These are phyloP conservation scores for Plasmopara muralis DNA, from an alignment of 352 stramenopile genomes.

Conservation along the genomic window DNA sequence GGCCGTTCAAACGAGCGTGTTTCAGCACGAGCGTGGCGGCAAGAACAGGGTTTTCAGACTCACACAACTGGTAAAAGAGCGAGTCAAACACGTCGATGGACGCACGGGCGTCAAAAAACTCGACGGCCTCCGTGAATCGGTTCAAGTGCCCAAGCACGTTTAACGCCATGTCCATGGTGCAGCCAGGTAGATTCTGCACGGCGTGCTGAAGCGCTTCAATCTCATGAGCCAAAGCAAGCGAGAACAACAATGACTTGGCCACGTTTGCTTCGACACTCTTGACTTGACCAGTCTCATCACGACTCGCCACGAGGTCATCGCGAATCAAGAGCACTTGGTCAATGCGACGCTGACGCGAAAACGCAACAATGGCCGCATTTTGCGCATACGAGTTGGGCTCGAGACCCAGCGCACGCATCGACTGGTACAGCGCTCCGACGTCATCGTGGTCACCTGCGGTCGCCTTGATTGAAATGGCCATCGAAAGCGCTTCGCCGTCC, in stretches of 20 bases:
- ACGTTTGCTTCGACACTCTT: constrained; percentile 35
- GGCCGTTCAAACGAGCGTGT: constrained; percentile 42
- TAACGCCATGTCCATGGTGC: constrained; percentile 35
- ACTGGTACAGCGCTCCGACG: constrained; percentile 67
- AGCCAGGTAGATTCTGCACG: constrained; percentile 35
- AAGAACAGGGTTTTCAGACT: constrained; percentile 30
- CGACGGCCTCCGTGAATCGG: constrained; percentile 35
- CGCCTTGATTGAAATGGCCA: constrained; percentile 77
- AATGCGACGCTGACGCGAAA: constrained; percentile 45
- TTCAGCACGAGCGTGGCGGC: constrained; percentile 50
- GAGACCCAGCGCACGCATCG: constrained; percentile 52
- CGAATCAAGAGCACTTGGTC: constrained; percentile 56
- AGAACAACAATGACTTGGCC: constrained; percentile 52
- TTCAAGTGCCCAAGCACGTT: constrained; percentile 30
- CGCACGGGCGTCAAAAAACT: constrained; percentile 40
- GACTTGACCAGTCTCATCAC: constrained; percentile 11
- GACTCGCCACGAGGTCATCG: constrained; percentile 31
- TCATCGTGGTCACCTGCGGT: constrained; percentile 64
- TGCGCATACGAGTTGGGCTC: constrained; percentile 69
- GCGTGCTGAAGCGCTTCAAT: constrained; percentile 38
- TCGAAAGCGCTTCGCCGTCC: constrained; percentile 61
- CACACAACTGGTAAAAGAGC: constrained; percentile 35
- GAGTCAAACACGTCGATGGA: constrained; percentile 26
- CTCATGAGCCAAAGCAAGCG: constrained; percentile 50
- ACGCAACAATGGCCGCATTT: constrained; percentile 67